Conservation (phyloP, 257 asterid genomes). For the Jacaranda copaia region DNA sequence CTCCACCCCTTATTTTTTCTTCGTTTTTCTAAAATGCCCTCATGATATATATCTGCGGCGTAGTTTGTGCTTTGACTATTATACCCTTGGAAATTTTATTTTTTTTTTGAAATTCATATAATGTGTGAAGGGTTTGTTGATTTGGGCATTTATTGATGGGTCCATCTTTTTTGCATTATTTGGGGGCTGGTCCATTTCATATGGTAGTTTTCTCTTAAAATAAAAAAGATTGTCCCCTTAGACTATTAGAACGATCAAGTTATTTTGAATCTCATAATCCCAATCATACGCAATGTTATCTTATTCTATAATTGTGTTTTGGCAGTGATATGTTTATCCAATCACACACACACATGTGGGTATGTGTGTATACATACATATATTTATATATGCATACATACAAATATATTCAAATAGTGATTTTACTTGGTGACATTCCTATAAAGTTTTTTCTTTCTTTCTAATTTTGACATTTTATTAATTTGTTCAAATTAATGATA, state of each 20-base stretch:
- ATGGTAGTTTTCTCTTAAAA: slow-evolving; percentile 39
- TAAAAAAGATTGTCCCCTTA: slow-evolving; percentile 20
- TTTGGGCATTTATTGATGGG: slow-evolving; percentile 61
- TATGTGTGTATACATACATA: background rate
- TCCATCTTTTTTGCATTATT: slow-evolving; percentile 49
- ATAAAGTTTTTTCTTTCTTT: too few species aligned
- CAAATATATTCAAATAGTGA: too few species aligned
- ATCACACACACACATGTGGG: background rate
- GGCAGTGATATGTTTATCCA: slow-evolving; percentile 24
- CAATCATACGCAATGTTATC: slow-evolving; percentile 53
- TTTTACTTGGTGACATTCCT: too few species aligned
- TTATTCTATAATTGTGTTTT: slow-evolving; percentile 26
- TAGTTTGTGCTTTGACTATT: slow-evolving; percentile 36
- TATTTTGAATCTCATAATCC: slow-evolving; percentile 35
- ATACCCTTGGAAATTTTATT: slow-evolving; percentile 35
- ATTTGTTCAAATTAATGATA: too few species aligned
- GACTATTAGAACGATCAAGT: slow-evolving; percentile 34
- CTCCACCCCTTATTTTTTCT: slow-evolving; percentile 39
- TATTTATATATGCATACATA: background rate
- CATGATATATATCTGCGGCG: background rate
- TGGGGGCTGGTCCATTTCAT: slow-evolving; percentile 57
- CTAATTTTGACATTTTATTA: too few species aligned
- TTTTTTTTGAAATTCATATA: slow-evolving; percentile 22
- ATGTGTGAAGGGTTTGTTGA: slow-evolving; percentile 47
- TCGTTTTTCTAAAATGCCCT: slow-evolving; percentile 46